A percentile compares a stretch with the other conserved stretches of the same genome.
Conservation (phyloP, 75 land plant genomes). For the Azolla pinnata region DNA sequence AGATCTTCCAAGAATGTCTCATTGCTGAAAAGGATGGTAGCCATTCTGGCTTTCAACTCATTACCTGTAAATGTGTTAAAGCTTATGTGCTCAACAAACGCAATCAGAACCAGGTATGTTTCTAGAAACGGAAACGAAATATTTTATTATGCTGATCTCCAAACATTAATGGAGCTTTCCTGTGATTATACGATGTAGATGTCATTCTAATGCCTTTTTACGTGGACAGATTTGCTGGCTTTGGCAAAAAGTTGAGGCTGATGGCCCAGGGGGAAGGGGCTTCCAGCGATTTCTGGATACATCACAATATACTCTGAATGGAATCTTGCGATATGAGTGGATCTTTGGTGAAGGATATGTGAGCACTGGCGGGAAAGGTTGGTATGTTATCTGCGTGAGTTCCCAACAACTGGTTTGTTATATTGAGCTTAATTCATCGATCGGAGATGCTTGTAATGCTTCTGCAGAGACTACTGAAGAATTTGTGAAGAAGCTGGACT, state of each 20-base stretch:
- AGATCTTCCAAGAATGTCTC: constrained; percentile 74
- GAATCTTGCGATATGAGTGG: constrained; percentile 95
- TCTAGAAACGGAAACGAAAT: not conserved
- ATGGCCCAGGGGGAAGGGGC: constrained; percentile 42
- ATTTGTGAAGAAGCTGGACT: constrained; percentile 75
- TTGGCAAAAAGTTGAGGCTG: constrained; percentile 70
- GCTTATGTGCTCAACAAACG: constrained; percentile 92
- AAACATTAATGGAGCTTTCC: not conserved
- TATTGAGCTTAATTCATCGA: not conserved
- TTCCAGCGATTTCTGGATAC: constrained; percentile 88
- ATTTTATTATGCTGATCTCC: not conserved
- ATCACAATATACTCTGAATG: constrained; percentile 73
- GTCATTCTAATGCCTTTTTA: not conserved
- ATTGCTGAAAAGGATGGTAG: constrained; percentile 47
- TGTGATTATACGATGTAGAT: not conserved
- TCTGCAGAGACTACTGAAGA: constrained; percentile 86
- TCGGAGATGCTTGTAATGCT: not conserved
- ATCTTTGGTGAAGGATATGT: constrained; percentile 95
- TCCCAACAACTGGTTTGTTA: not conserved
- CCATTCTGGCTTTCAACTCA: constrained; percentile 55
- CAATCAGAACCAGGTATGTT: constrained; percentile 83
- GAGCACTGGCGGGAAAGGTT: constrained; percentile 96
- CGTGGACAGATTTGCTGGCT: constrained; percentile 85
- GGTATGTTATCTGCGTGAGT: not conserved
- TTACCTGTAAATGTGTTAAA: constrained; percentile 82